Conservation (phyloP, 306 rosid genomes). For the Sechiopsis laciniata region DNA sequence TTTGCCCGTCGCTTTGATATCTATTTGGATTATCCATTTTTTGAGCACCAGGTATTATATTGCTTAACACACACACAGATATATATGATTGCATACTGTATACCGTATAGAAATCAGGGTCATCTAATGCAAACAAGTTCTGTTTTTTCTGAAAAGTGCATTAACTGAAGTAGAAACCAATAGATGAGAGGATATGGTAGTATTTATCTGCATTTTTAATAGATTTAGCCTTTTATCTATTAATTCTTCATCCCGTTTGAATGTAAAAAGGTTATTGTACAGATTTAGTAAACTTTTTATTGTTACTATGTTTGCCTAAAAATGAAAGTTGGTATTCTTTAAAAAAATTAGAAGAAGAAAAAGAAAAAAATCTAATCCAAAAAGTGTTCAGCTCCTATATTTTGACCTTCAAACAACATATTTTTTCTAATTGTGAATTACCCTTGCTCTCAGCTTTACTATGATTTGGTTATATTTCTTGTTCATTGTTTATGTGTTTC, state of each 20-base stretch:
- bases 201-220: not conserved
- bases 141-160: not conserved
- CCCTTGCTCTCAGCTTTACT: not conserved
- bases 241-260: not conserved
- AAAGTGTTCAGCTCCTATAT: not conserved
- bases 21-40: slow-evolving; percentile 89
- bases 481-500: not conserved
- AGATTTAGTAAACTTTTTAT: not conserved
- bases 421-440: not conserved
- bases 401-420: not conserved
- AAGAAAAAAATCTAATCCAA: too few species aligned
- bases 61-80: not conserved
- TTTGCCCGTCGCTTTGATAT: slow-evolving; percentile 89
- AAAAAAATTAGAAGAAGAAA: not conserved
- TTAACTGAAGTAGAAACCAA: too few species aligned
- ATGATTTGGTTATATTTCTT: not conserved
- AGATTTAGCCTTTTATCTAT: not conserved
- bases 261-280: not conserved
- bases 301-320: not conserved
- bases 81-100: not conserved
- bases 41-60: slow-evolving; percentile 74
- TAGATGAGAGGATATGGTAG: too few species aligned
- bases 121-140: not conserved
- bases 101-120: not conserved
- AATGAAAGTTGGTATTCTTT: slow-evolving; percentile 3